Evolutionary conservation across 306 rosid genomes (phyloP), one percentile per base, ranked within the genome.

Genomic region (Lotus japonicus): DNA sequence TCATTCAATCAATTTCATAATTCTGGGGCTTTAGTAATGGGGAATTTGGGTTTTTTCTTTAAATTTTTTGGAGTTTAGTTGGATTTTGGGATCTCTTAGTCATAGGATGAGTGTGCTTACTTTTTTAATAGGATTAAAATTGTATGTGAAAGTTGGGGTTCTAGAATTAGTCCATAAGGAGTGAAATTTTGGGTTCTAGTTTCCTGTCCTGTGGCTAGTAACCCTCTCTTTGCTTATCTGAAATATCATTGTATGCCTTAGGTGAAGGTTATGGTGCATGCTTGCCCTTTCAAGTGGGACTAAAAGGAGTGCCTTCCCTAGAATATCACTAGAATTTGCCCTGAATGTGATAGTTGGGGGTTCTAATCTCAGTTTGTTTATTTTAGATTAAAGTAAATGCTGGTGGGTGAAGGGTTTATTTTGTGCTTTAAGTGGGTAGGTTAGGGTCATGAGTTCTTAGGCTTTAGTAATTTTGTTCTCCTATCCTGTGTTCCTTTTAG

Each of bases 1-100:
- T 69, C 31, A 72, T 64, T 52, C 75, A 62, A 55, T 66, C 56
- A 55, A 12, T 66, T 69, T 57, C 59, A 11, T 36, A 53, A 45
- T 71, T 59, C 13, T 12, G 43, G 69, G 76, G 67, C 7, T 71
- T 60, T 10, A 38, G 13, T 53, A 14, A 23, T 28, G 49, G 23
- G 31, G 21, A 62, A 51, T 33, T 60, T 75, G 9, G 9, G 13
- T 14, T 55, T 17, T 16, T 16, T 23, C 3, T 28, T 6, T 1
- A 15, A 18, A 9, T 41, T 12, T 18, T 7, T 10, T 12, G 7
- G 61, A 64, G 39, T 41, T 49, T 19, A 43, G 8, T 64, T 64
- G 10, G 19, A 10, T 35, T n/a, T n/a, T 64, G 49, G 66, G 56
- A 41, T 43, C 7, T 54, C 7, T 2, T 16, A 14, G 77, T 54